Percentiles rank a stretch among this genome's conserved stretches.
phyloP scores from a whole-genome alignment of 352 stramenopile species.

The Saprolegnia diclina region DNA sequence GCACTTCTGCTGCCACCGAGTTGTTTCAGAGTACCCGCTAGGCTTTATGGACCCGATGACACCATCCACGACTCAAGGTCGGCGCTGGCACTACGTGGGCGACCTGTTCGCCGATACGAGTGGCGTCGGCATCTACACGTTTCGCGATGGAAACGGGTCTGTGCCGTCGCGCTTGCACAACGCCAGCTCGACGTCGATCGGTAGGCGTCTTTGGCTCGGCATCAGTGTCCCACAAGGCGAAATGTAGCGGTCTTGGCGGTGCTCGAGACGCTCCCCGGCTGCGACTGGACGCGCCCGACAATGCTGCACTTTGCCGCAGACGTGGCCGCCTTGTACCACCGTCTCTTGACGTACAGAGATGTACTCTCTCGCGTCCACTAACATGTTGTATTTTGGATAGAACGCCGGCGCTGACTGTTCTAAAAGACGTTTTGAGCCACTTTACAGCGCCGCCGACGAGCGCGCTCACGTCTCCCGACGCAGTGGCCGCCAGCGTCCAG shows the following conservation, averaged over 20 bases:
- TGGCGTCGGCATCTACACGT: constrained; percentile 47
- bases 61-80: neutral
- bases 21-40: neutral
- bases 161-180: neutral
- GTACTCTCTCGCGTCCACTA: neutral
- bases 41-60: constrained; percentile 45
- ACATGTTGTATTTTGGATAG: constrained; percentile 3
- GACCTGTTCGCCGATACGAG: constrained; percentile 43
- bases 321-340: constrained; percentile 48
- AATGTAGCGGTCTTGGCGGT: constrained; percentile 35
- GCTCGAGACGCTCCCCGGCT: constrained; percentile 36
- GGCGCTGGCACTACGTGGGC: constrained; percentile 32
- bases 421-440: neutral
- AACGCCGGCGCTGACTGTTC: neutral
- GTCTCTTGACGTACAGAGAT: constrained; percentile 29
- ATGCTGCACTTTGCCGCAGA: constrained; percentile 44
- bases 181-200: constrained; percentile 31
- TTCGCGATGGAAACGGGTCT: constrained; percentile 37
- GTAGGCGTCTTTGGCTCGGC: constrained; percentile 29
- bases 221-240: constrained; percentile 37
- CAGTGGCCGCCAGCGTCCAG: neutral
- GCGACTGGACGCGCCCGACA: constrained; percentile 38
- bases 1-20: neutral
- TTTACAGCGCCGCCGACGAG: neutral
- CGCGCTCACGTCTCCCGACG: neutral